phyloP scores from a whole-genome alignment of 78 protist genomes.

The Diacronema lutheri region DNA sequence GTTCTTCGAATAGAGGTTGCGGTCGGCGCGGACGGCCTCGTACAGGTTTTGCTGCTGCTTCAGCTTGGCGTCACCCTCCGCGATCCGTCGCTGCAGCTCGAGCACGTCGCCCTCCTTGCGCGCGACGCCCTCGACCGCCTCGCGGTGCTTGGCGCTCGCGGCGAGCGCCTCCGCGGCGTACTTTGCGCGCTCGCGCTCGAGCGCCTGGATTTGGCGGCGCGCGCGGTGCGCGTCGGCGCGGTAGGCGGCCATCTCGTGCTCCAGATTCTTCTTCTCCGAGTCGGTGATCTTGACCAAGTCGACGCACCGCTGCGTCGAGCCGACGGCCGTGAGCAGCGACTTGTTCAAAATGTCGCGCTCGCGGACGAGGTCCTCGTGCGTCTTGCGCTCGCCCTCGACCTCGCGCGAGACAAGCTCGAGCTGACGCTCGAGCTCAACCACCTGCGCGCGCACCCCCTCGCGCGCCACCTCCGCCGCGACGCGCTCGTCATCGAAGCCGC shows the following conservation, averaged over 20 bases:
- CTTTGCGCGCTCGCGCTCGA: slow-evolving; percentile 51
- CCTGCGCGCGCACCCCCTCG: slow-evolving; percentile 26
- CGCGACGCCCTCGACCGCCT: slow-evolving; percentile 53
- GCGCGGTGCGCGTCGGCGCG: slow-evolving; percentile 9
- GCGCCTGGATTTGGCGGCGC: slow-evolving; percentile 11
- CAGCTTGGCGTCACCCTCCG: slow-evolving; percentile 64
- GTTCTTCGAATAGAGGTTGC: slow-evolving; percentile 79
- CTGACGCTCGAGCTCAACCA: not conserved
- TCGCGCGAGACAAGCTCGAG: slow-evolving; percentile 12
- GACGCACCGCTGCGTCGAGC: slow-evolving; percentile 4
- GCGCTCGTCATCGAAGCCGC: not conserved
- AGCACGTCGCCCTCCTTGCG: slow-evolving; percentile 23
- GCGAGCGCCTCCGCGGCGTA: slow-evolving; percentile 31
- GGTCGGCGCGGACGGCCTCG: slow-evolving; percentile 82
- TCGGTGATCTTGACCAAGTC: slow-evolving; percentile 30
- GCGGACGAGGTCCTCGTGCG: slow-evolving; percentile 31
- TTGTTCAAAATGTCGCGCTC: slow-evolving; percentile 56
- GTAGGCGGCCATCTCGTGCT: slow-evolving; percentile 37
- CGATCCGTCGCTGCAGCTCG: slow-evolving; percentile 71
- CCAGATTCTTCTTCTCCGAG: slow-evolving; percentile 35
- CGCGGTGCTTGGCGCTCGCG: not conserved
- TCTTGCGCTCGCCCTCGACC: slow-evolving; percentile 15
- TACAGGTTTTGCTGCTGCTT: slow-evolving; percentile 78
- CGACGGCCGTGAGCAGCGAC: slow-evolving; percentile 17
- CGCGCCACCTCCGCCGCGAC: not conserved